Base-by-base conservation (phyloP, 495 filamentous ascomycete species). In the Amorphotheca resinae region DNA sequence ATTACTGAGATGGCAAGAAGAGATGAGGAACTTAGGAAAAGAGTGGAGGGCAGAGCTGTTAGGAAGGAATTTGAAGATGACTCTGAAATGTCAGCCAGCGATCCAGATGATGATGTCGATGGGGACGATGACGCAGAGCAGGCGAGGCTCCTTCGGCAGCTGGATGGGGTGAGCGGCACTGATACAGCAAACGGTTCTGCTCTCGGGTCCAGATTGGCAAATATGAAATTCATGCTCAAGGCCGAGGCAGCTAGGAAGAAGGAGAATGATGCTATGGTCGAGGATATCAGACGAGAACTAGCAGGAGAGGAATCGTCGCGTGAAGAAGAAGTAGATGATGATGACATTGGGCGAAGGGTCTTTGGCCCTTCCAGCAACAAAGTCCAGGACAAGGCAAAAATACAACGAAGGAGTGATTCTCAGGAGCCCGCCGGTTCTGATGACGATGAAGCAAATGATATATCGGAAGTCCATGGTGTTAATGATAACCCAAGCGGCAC, bases 171-270 rank as follows among this genome's bases (percentile, higher is more conserved):
- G 1, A 33, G 34, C 34, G 66, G 63, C 3, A 64, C 70, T 15
- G 72, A 69, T 44, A 30, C 59, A 41, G 3, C 56, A 43, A 62
- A 50, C 35, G 56, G 54, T 21, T 59, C 62, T n/a, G 63, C 60
- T 40, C 59, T 60, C 20, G 54, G 63, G 41, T 62, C 64, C 22
- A 67, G 55, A 34, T 64, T 94, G 7, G 68, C 75, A 51, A 69
- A 70, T 21, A 82, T 93, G 82, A 80, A 82, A 52, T 98, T 96
- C 55, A 98, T 98, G 91, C 75, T 79, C 49, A 84, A 78, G 32
- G 87, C 86, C 9, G 87, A 95, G 48, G 82, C 78, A 9, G 66
- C 74, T 30, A 73, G 73, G 49, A 87, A 79, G 55, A 76, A 76
- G 41, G 68, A 77, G 46, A 96, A 95, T 42, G 84, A 94, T 53